Evolutionary conservation across 2,329 filamentous ascomycete species (phyloP), one percentile per base, ranked within the genome.

Genomic region (Aspergillus cejpii): DNA sequence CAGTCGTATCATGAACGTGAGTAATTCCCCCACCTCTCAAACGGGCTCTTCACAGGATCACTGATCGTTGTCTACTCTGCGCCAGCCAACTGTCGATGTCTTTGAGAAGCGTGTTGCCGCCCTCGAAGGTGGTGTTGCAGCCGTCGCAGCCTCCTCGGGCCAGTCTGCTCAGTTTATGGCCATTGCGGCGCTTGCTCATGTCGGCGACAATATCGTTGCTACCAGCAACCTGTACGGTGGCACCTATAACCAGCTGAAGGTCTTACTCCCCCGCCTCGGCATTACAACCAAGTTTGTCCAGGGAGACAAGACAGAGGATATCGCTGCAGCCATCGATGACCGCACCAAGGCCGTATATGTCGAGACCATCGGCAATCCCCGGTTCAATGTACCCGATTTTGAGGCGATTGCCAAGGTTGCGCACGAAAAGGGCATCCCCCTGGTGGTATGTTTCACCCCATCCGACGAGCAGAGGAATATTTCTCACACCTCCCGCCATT

Each of bases 241-340:
- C 65, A 96, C 91, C 12, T 96, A 95, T 75, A 96, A 97, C 72
- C 91, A 96, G 74, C 81, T 96, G 72, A 96, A 96, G 73, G 89
- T 96, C 37, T 78, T 88, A 55, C 75, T 96, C 44, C 85, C 88
- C 5, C 81, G 90, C n/a, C 71, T 95, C 37, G 91, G 91, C 50
- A 89, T 97, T 62, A 74, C 75, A 33, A 92, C 88, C 61, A 94
- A 90, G 72, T 96, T 96, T 58, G 78, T 95, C 60, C 75, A 82
- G 44, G 87, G 87, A 36, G 89, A 95, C 68, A 81, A 81, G 47
- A 74, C 86, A 11, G 83, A 84, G 56, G 87, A 89, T 59, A 85
- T 96, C 60, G 83, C 79, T 28, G 80, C 81, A 37, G 81, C 83
- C 43, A 96, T 96, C 62, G 90, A 96, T 64, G 87, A 94, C 56